Base-by-base conservation (phyloP, 2,329 filamentous ascomycete species). In the Fusarium albidum region DNA sequence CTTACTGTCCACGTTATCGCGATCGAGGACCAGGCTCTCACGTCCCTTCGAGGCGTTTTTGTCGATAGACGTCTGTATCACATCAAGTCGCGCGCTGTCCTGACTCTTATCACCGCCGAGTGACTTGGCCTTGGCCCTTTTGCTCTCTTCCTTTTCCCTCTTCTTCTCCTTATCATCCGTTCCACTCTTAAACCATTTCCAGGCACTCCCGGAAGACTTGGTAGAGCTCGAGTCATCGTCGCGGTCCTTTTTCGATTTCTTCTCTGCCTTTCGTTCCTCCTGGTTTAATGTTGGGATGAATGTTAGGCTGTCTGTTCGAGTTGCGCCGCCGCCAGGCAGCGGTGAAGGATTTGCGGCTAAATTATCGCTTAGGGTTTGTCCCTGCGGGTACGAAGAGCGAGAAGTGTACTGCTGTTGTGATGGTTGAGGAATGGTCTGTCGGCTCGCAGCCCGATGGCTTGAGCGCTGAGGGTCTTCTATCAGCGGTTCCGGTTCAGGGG, bases 61-160 rank as follows among this genome's bases (percentile, higher is more conserved):
- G 42, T 98, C 94, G 69, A 96, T 93, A 0, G 93, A 96, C 31
- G 85, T 90, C 69, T 97, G 93, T 17, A 96, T 79, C 17, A 96
- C 84, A 66, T 98, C 94, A 25, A 97, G 79, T 26, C 94, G 86
- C 15, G 90, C 88, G 63, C 88, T 92, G 66, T 96, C 93, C 60
- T 93, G 88, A 2, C 77, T 73, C 64, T 83, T 85, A 61, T 90
- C 79, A 2, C 74, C 72, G 9, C 74, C 72, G 9, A 78, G 75
- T 11, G 72, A 73, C 69, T 85, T 88, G 1, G 82, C 76, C 66
- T 91, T 93, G 34, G 83, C 82, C 65, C 87, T 87, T 70, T 88
- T 92, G 43, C 78, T 76, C 52, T 89, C 83, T 21, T 83, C 82
- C 44, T 84, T 82, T 21, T 83, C 82, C 44, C 84, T 82, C 56